Evolutionary conservation across 1,284 basidiomycete species (phyloP).

Genomic region (Trichosporon sp.): DNA sequence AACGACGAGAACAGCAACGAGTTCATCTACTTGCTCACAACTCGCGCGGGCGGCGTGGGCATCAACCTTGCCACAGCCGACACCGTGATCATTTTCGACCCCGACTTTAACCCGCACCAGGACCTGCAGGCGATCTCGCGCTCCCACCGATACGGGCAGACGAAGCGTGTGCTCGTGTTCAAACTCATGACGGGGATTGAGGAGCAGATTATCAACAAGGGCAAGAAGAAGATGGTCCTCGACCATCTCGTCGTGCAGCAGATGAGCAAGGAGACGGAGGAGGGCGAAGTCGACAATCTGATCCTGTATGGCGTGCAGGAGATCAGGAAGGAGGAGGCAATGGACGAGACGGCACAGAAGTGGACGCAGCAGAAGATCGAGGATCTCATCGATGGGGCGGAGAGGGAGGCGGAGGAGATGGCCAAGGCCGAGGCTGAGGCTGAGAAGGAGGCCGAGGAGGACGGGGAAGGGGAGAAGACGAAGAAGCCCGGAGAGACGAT

Average conservation of each 20-base stretch:
- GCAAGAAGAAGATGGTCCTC: slow-evolving; percentile 85
- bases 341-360: slow-evolving; percentile 38
- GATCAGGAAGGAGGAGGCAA: slow-evolving; percentile 65
- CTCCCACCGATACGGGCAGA: slow-evolving; percentile 65
- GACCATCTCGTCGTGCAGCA: slow-evolving; percentile 90
- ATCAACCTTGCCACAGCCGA: slow-evolving; percentile 71
- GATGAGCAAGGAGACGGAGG: slow-evolving; percentile 77
- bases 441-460: slow-evolving; percentile 26
- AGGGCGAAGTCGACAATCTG: slow-evolving; percentile 74
- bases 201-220: slow-evolving; percentile 80
- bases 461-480: slow-evolving; percentile 27
- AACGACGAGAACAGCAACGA: slow-evolving; percentile 82
- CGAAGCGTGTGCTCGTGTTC: slow-evolving; percentile 72
- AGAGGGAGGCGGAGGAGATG: slow-evolving; percentile 66
- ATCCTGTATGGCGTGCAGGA: slow-evolving; percentile 79
- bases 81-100: slow-evolving; percentile 83
- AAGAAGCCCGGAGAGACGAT: slow-evolving; percentile 39
- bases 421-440: slow-evolving; percentile 54
- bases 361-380: slow-evolving; percentile 79
- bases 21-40: slow-evolving; percentile 89
- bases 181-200: slow-evolving; percentile 88
- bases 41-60: slow-evolving; percentile 92
- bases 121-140: slow-evolving; percentile 79
- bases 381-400: slow-evolving; percentile 78
- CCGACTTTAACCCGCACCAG: slow-evolving; percentile 91